phyloP scores from a whole-genome alignment of 768 basidiomycete genomes.

The Lactifluus volemus region DNA sequence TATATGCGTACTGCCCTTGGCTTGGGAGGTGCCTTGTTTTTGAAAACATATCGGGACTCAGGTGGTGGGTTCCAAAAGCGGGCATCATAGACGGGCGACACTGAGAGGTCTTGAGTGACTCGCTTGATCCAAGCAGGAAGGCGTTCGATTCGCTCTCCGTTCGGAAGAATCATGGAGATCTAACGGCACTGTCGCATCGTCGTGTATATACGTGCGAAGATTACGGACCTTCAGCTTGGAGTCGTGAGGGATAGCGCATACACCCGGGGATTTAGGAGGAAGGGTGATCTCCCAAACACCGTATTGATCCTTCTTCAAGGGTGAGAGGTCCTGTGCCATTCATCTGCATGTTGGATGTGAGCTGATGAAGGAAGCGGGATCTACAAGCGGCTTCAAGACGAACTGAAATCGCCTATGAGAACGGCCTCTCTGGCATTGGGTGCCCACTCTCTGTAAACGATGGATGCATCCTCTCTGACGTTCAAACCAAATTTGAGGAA shows the following conservation, averaged over 20 bases:
- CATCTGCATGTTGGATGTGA: conserved; percentile 41
- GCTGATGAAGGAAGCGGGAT: neutral
- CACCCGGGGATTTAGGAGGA: conserved; percentile 55
- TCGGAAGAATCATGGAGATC: conserved; percentile 87
- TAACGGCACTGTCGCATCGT: conserved; percentile 25
- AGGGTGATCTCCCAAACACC: conserved; percentile 87
- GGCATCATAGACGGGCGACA: conserved; percentile 91
- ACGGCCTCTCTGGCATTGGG: conserved; percentile 77
- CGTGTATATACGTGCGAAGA: neutral
- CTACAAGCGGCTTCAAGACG: conserved; percentile 28
- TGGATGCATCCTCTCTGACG: conserved; percentile 52
- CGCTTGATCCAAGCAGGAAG: conserved; percentile 91
- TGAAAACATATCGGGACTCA: conserved; percentile 68
- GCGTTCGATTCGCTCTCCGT: conserved; percentile 78
- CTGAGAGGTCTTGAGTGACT: conserved; percentile 86
- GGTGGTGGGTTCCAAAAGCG: conserved; percentile 97
- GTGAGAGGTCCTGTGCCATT: conserved; percentile 80
- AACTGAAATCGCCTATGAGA: conserved; percentile 96
- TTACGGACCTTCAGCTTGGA: conserved; percentile 74
- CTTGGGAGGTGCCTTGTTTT: conserved; percentile 60
- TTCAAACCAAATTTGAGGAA: conserved; percentile 77
- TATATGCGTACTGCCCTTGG: conserved; percentile 74
- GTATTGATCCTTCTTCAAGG: conserved; percentile 75
- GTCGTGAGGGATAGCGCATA: conserved; percentile 85
- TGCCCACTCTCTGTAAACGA: conserved; percentile 94